A percentile compares a stretch with the other conserved stretches of the same genome.
These are phyloP conservation scores for Chlorella sp. DNA, from an alignment of 139 green algal genomes.

Conservation along the genomic window DNA sequence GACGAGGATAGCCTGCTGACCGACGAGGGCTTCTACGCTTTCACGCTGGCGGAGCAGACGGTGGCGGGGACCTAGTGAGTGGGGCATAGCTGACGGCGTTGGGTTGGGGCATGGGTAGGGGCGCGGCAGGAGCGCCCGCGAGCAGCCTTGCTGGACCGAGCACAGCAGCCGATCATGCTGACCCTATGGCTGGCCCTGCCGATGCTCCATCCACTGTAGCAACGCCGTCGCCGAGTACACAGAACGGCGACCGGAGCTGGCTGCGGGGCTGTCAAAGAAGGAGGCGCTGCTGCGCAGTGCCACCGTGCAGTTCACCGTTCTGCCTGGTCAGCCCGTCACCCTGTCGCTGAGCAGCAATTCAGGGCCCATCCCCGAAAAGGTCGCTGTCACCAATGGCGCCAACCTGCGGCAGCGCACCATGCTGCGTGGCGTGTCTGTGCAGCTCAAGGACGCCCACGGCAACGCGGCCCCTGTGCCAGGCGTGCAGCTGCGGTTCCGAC, in stretches of 20 bases:
- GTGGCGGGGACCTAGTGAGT: constrained; percentile 15
- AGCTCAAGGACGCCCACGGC: constrained; percentile 57
- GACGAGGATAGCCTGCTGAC: constrained; percentile 1
- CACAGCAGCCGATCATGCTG: too few species aligned
- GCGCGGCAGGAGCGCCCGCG: too few species aligned
- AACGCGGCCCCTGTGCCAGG: constrained; percentile 43
- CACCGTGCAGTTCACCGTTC: constrained; percentile 40
- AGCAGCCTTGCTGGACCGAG: too few species aligned
- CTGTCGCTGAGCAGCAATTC: neutral
- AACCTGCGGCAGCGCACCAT: constrained; percentile 29
- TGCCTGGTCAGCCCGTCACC: constrained; percentile 32
- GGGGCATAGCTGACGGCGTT: too few species aligned
- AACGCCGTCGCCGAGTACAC: constrained; percentile 11
- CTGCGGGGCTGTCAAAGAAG: constrained; percentile 42
- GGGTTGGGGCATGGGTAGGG: too few species aligned
- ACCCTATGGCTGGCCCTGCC: too few species aligned
- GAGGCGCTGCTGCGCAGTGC: constrained; percentile 50
- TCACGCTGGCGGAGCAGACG: constrained; percentile 20
- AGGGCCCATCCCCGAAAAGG: constrained; percentile 43
- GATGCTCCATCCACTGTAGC: too few species aligned
- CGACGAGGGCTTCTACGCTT: constrained; percentile 7
- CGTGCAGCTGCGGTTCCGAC: constrained; percentile 43
- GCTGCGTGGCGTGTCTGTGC: constrained; percentile 44
- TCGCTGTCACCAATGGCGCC: constrained; percentile 46
- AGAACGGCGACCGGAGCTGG: constrained; percentile 55